These are phyloP conservation scores for Myriosclerotinia scirpicola DNA, from an alignment of 2,329 filamentous ascomycete genomes.

Conservation along the genomic window DNA sequence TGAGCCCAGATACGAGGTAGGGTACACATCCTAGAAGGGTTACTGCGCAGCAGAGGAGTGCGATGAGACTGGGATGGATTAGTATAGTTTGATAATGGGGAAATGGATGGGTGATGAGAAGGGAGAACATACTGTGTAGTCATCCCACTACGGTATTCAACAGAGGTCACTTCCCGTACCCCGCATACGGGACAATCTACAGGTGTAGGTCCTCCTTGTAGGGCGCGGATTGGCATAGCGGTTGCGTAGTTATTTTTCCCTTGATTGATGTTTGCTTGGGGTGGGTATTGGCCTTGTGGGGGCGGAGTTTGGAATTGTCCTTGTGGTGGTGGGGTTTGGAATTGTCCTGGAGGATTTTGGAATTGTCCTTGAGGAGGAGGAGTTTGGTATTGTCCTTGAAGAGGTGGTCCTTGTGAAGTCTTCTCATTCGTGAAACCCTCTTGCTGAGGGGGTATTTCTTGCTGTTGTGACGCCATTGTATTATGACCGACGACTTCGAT, in stretches of 20 bases:
- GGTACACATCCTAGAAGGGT: slow-evolving; percentile 45
- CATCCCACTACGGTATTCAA: slow-evolving; percentile 28
- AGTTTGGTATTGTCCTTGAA: slow-evolving; percentile 9
- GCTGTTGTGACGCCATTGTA: slow-evolving; percentile 9
- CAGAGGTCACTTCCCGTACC: slow-evolving; percentile 29
- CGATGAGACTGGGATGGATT: slow-evolving; percentile 24
- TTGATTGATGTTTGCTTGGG: slow-evolving; percentile 15
- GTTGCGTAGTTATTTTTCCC: slow-evolving; percentile 24
- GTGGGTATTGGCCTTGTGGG: slow-evolving; percentile 12
- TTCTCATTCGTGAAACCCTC: slow-evolving; percentile 11
- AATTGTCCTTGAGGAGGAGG: slow-evolving; percentile 11
- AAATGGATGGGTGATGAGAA: neutral
- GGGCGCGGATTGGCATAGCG: slow-evolving; percentile 24
- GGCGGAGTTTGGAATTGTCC: slow-evolving; percentile 3
- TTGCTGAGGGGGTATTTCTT: slow-evolving; percentile 18
- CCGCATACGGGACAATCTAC: slow-evolving; percentile 35
- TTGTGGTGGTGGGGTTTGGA: neutral
- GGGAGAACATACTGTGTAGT: slow-evolving; percentile 32
- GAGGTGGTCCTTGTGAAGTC: neutral
- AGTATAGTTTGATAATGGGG: neutral
- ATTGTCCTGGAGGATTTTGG: neutral
- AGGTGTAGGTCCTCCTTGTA: slow-evolving; percentile 28
- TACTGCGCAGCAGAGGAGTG: slow-evolving; percentile 30
- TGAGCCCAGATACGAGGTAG: slow-evolving; percentile 45
- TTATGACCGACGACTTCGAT: slow-evolving; percentile 18